A percentile compares a stretch with the other conserved stretches of the same genome.
Conservation (phyloP, 1,284 basidiomycete genomes). For the Malassezia japonica region DNA sequence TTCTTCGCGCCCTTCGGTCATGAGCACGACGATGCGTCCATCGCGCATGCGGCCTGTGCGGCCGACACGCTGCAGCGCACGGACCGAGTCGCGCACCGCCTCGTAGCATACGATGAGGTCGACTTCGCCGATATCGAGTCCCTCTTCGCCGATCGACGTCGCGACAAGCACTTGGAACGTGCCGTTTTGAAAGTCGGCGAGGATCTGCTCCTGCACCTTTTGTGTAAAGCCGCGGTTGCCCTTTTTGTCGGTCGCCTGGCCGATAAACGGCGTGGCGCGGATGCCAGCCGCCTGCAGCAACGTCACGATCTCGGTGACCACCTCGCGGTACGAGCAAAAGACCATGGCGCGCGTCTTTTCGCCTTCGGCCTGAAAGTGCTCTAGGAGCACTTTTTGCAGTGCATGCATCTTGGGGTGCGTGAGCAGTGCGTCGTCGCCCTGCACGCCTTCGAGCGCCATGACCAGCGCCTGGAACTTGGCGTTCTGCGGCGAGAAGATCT, state of each 20-base stretch:
- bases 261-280: constrained; percentile 74
- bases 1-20: constrained; percentile 83
- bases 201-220: constrained; percentile 80
- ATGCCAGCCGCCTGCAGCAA: constrained; percentile 53
- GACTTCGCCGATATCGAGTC: constrained; percentile 98
- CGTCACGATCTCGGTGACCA: constrained; percentile 78
- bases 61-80: constrained; percentile 89
- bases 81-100: constrained; percentile 86
- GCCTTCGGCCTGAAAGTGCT: constrained; percentile 56
- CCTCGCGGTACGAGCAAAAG: constrained; percentile 78
- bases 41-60: constrained; percentile 87
- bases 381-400: constrained; percentile 50
- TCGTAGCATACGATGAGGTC: constrained; percentile 96
- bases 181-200: constrained; percentile 75
- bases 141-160: constrained; percentile 96
- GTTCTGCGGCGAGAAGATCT: constrained; percentile 53
- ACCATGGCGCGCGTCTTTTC: constrained; percentile 84
- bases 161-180: constrained; percentile 87
- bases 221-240: constrained; percentile 81
- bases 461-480: constrained; percentile 58
- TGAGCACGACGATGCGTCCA: constrained; percentile 82
- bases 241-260: constrained; percentile 74
- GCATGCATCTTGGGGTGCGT: constrained; percentile 88
- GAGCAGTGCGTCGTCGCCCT: constrained; percentile 52
- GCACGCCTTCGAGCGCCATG: constrained; percentile 56